A percentile compares a stretch with the other conserved stretches of the same genome.
Evolutionary conservation across 305 asterid species (phyloP).

Genomic region (Euphrasia arctica): DNA sequence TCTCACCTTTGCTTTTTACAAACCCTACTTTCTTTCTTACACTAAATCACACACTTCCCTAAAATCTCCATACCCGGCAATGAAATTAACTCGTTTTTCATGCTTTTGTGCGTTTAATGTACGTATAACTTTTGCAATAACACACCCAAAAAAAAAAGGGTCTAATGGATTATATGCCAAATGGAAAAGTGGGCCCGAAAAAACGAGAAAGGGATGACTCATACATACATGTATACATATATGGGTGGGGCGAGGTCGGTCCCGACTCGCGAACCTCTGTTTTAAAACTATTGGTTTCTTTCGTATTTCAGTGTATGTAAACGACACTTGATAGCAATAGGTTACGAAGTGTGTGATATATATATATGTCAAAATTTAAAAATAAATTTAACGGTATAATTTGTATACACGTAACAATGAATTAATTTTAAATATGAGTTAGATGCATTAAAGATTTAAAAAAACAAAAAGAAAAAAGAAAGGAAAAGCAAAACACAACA

Average conservation of each 20-base stretch:
- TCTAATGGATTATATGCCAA: conserved; percentile 19
- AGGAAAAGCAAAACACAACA: neutral
- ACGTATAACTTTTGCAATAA: neutral
- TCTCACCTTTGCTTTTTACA: too few relatives aligned
- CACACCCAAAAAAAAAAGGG: neutral
- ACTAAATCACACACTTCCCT: conserved; percentile 22
- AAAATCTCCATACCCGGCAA: conserved; percentile 20
- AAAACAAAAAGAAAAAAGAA: neutral
- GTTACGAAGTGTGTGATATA: too few relatives aligned
- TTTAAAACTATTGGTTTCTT: too few relatives aligned
- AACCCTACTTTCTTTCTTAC: neutral
- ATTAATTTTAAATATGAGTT: conserved; percentile 6
- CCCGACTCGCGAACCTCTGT: too few relatives aligned
- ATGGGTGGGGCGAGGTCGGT: neutral
- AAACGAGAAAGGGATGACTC: conserved; percentile 22
- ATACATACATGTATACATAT: neutral
- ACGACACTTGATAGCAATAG: too few relatives aligned
- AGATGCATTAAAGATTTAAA: conserved; percentile 15
- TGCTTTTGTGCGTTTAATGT: neutral
- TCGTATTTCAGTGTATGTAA: too few relatives aligned
- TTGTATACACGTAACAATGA: too few relatives aligned
- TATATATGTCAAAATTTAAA: too few relatives aligned
- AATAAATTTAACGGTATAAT: too few relatives aligned
- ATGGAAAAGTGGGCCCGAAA: neutral
- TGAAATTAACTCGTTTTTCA: neutral